phyloP scores from a whole-genome alignment of 768 basidiomycete species.

The Pleurotus djamor region DNA sequence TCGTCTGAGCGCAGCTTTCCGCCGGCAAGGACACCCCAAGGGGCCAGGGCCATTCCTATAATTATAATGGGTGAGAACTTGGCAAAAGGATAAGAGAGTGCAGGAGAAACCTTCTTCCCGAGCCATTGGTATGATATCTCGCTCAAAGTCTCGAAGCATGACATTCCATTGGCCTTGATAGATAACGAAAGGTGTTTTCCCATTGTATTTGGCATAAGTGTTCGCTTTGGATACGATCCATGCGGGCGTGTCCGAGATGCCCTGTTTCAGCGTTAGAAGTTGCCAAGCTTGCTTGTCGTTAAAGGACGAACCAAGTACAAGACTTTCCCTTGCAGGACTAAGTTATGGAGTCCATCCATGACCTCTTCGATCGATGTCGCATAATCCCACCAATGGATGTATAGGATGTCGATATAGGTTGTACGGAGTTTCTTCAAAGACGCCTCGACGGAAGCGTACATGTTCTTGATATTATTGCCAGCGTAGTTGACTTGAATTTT shows the following conservation, averaged over 20 bases:
- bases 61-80: slow-evolving; percentile 10
- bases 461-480: slow-evolving; percentile 47
- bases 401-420: slow-evolving; percentile 47
- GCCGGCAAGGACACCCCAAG: slow-evolving; percentile 28
- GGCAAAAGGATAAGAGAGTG: slow-evolving; percentile 20
- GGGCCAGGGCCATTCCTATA: slow-evolving; percentile 31
- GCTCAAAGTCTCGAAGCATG: slow-evolving; percentile 44
- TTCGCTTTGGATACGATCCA: slow-evolving; percentile 50
- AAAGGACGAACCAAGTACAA: slow-evolving; percentile 30
- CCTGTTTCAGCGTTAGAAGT: slow-evolving; percentile 18
- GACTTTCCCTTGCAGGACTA: slow-evolving; percentile 42
- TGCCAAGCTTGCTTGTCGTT: background rate
- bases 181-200: slow-evolving; percentile 47
- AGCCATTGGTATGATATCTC: slow-evolving; percentile 51
- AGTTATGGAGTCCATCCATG: slow-evolving; percentile 40
- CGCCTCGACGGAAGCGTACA: slow-evolving; percentile 36
- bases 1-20: slow-evolving; percentile 24
- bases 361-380: slow-evolving; percentile 42
- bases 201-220: slow-evolving; percentile 46
- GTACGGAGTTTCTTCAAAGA: slow-evolving; percentile 35
- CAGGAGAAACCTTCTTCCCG: slow-evolving; percentile 32
- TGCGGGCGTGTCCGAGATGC: slow-evolving; percentile 41
- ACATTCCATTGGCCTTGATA: slow-evolving; percentile 51
- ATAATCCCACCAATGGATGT: slow-evolving; percentile 54
- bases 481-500: slow-evolving; percentile 34